Base-by-base conservation (phyloP, 192 early-diverging fungal species). In the Backusella sp. region DNA sequence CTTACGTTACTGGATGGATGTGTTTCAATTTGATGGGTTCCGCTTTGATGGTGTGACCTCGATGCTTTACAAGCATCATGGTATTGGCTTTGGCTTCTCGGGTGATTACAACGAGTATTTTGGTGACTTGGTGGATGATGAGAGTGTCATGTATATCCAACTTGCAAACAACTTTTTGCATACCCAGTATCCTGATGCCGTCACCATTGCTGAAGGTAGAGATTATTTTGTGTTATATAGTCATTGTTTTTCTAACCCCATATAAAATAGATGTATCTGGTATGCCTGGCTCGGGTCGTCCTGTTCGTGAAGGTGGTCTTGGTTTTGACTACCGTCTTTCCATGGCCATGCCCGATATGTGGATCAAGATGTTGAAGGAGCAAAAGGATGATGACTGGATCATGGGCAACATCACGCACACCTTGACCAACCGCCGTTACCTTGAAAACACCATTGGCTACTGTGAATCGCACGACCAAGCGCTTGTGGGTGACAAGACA, bases 301-400 rank as follows among this genome's bases (percentile, higher is more conserved):
- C 93, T 14, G 90, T 95, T 0, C 70, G 73, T 1, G 96, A 99
- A 82, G 96, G 97, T 68, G 97, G 97, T 37, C 85, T 97, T 34
- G 97, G 97, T 0, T 99, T 99, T 79, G 97, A 99, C 83, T 99
- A 98, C 82, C 92, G 97, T 34, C 86, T 99, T 28, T 92, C 91
- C 0, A 99, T 99, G 97, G 95, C 97, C 35, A 85, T 98, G 35
- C 97, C 97, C 1, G 97, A 99, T 84, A 99, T 96, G 94, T 99
- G 97, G 97, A 99, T 99, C 89, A 99, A 98, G 85, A 70, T 97
- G 73, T 84, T 99, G 65, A 99, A 99, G 81, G 96, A 99, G 81
- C 84, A 88, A 79, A 79, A 77, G 14, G 97, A 98, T 73, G 95
- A 97, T 79, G 92, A 96, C 74, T 98, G 97, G 97, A 83, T 94